Conservation (phyloP, 225 moss, liverwort and hornwort species). For the Rhytidiadelphus loreus region DNA sequence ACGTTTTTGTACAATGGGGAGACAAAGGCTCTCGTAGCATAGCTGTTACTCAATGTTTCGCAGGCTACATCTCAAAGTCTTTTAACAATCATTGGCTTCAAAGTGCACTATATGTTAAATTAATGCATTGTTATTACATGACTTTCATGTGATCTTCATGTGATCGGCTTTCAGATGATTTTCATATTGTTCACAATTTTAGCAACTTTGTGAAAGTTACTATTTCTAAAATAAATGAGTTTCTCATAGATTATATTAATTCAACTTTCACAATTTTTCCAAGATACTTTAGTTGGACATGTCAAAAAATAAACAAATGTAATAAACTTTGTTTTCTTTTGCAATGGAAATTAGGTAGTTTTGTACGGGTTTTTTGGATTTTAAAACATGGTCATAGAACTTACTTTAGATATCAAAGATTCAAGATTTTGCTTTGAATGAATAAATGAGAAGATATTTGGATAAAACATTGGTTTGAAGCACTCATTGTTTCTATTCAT, state of each 20-base stretch:
- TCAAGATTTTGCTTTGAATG: background rate
- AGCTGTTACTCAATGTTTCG: too few species aligned
- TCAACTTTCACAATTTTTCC: background rate
- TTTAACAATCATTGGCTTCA: fast-evolving
- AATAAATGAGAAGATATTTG: background rate
- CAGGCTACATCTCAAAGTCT: background rate
- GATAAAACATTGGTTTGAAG: background rate
- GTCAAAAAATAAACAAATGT: background rate
- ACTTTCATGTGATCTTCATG: background rate
- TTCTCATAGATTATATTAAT: background rate
- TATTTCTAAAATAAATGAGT: background rate
- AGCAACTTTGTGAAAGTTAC: background rate
- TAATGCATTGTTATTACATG: background rate
- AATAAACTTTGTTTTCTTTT: background rate
- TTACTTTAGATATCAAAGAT: too few species aligned
- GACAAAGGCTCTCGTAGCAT: fast-evolving
- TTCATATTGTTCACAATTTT: background rate
- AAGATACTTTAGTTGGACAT: background rate
- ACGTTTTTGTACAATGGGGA: background rate
- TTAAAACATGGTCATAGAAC: fast-evolving
- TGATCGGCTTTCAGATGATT: fast-evolving
- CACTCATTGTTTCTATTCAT: background rate
- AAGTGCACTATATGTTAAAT: background rate
- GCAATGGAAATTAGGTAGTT: background rate
- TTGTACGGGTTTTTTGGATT: fast-evolving